These are phyloP conservation scores for Wickerhamiella shivajii DNA, from an alignment of 805 yeast genomes.

Conservation along the genomic window DNA sequence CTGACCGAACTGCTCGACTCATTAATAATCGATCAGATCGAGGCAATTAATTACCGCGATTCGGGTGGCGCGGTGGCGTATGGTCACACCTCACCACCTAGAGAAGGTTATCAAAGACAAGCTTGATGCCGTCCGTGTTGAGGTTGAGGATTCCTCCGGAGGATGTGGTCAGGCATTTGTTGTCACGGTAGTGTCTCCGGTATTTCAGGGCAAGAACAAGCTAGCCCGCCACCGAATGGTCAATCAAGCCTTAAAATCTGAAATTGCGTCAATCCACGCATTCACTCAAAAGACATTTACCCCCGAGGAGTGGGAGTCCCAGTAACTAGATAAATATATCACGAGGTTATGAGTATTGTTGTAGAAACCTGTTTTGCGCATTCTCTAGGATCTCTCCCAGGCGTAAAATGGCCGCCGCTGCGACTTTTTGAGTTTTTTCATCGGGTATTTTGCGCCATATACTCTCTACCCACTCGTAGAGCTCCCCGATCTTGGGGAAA, in stretches of 20 bases:
- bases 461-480: constrained; percentile 21
- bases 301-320: constrained; percentile 88
- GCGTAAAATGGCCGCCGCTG: constrained; percentile 22
- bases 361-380: constrained; percentile 1
- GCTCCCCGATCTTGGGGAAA: constrained; percentile 21
- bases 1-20: constrained; percentile 9
- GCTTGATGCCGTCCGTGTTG: constrained; percentile 49
- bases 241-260: constrained; percentile 65
- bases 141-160: constrained; percentile 66
- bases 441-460: constrained; percentile 22
- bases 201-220: constrained; percentile 69
- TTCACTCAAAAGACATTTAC: constrained; percentile 73
- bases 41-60: neutral
- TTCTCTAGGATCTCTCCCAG: constrained; percentile 18
- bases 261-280: constrained; percentile 79
- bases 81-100: constrained; percentile 13
- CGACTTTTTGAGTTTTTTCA: constrained; percentile 18
- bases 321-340: too few species aligned
- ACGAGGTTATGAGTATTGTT: too few species aligned
- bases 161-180: constrained; percentile 99
- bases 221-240: constrained; percentile 78
- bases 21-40: neutral
- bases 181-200: constrained; percentile 63
- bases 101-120: constrained; percentile 32
- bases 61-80: too few species aligned